Conservation (phyloP, 805 yeast genomes). For the Hagleromyces aurorensis region DNA sequence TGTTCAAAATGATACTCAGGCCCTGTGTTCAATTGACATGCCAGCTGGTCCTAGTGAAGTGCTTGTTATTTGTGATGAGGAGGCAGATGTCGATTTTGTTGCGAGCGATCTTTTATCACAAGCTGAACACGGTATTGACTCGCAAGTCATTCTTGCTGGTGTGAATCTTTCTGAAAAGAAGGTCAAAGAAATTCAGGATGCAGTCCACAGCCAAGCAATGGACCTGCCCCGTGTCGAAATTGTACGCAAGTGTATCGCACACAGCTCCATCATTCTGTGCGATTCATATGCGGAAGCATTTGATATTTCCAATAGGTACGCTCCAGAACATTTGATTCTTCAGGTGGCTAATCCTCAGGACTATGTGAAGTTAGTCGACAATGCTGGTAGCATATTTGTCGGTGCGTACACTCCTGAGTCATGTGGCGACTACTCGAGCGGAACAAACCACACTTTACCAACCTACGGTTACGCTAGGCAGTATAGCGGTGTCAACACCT, state of each 20-base stretch:
- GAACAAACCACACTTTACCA: slow-evolving; percentile 97
- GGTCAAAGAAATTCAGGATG: slow-evolving; percentile 64
- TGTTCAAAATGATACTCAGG: slow-evolving; percentile 91
- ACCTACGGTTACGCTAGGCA: slow-evolving; percentile 97
- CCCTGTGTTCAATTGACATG: slow-evolving; percentile 95
- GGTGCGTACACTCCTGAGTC: slow-evolving; percentile 96
- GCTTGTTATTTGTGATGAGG: slow-evolving; percentile 82
- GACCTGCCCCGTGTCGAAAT: slow-evolving; percentile 87
- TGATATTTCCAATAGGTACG: slow-evolving; percentile 80
- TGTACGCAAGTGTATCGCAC: slow-evolving; percentile 84
- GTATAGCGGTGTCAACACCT: slow-evolving; percentile 95
- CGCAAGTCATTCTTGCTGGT: slow-evolving; percentile 90
- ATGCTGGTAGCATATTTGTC: slow-evolving; percentile 95
- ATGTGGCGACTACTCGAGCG: slow-evolving; percentile 96
- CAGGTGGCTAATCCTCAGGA: slow-evolving; percentile 74
- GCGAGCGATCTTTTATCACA: slow-evolving; percentile 95
- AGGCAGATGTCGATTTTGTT: slow-evolving; percentile 90
- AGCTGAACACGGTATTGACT: slow-evolving; percentile 98
- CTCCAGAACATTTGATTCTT: slow-evolving; percentile 95
- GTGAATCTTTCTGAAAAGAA: slow-evolving; percentile 57
- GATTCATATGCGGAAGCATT: slow-evolving; percentile 71
- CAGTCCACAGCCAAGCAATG: slow-evolving; percentile 77
- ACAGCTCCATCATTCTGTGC: slow-evolving; percentile 75
- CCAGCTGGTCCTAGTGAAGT: slow-evolving; percentile 99
- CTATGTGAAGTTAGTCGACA: slow-evolving; percentile 66